phyloP scores from a whole-genome alignment of 2,329 filamentous ascomycete species.

The Xylariaceae sp. region DNA sequence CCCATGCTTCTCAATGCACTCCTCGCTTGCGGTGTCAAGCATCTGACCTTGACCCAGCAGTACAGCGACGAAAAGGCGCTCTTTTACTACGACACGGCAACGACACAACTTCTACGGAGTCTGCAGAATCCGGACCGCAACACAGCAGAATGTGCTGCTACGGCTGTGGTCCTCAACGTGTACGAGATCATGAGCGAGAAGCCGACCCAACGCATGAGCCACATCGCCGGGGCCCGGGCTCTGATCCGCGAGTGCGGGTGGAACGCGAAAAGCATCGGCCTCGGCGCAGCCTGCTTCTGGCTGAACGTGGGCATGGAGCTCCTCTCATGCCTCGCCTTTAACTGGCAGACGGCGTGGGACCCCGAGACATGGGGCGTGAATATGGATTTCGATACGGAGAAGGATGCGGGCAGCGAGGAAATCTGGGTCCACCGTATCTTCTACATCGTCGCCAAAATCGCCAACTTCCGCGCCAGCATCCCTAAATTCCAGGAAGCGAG shows the following conservation, averaged over 20 bases:
- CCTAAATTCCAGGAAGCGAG: conserved; percentile 66
- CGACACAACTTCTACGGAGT: conserved; percentile 75
- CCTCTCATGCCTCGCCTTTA: conserved; percentile 85
- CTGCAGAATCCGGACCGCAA: conserved; percentile 87
- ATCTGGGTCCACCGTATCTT: conserved; percentile 88
- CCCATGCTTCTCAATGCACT: conserved; percentile 90
- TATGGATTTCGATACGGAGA: conserved; percentile 64
- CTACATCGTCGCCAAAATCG: conserved; percentile 85
- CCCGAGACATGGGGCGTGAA: conserved; percentile 90
- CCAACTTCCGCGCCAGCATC: conserved; percentile 80
- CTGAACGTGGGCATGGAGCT: conserved; percentile 90
- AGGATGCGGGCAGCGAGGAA: conserved; percentile 69
- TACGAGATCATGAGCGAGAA: conserved; percentile 92
- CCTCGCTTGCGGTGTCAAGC: conserved; percentile 85
- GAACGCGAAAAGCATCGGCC: conserved; percentile 78
- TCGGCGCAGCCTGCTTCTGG: conserved; percentile 93
- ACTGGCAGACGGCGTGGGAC: conserved; percentile 87
- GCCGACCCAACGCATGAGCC: conserved; percentile 82
- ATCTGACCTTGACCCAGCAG: conserved; percentile 70
- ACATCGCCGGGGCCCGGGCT: conserved; percentile 83
- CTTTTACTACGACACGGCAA: conserved; percentile 86
- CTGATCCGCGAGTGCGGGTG: conserved; percentile 90
- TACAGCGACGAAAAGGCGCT: conserved; percentile 79
- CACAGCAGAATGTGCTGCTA: conserved; percentile 82
- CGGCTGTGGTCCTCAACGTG: conserved; percentile 86